Conservation (phyloP, 441 rosid genomes). For the Brassica hybrid region DNA sequence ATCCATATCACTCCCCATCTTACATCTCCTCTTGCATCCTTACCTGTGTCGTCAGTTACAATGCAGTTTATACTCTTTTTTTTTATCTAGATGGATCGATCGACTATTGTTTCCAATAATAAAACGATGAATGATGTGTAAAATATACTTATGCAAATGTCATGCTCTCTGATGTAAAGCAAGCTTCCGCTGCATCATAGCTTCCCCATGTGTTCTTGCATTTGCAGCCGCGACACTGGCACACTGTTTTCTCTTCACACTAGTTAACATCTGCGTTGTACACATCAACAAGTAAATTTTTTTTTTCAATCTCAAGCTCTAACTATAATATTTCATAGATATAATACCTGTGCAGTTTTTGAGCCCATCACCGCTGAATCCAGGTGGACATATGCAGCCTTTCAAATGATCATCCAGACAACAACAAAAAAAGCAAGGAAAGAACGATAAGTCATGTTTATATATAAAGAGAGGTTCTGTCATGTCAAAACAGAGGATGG, state of each 20-base stretch:
- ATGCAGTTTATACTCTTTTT: background rate
- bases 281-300: background rate
- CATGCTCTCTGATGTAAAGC: conserved; percentile 91
- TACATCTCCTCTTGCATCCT: conserved; percentile 71
- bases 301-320: background rate
- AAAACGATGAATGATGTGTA: background rate
- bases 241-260: conserved; percentile 88
- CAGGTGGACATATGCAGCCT: conserved; percentile 88
- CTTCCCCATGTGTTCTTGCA: conserved; percentile 96
- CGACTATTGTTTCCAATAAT: background rate
- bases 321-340: background rate
- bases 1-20: conserved; percentile 91
- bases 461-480: background rate
- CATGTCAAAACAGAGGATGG: background rate
- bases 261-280: conserved; percentile 70
- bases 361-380: conserved; percentile 87
- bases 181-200: too few species aligned
- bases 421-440: background rate
- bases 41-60: conserved; percentile 56
- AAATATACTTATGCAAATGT: conserved; percentile 87
- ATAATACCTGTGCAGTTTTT: conserved; percentile 66
- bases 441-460: too few species aligned
- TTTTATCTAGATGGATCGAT: background rate
- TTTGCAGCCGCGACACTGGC: conserved; percentile 90
- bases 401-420: conserved; percentile 65